phyloP scores from a whole-genome alignment of 2,329 filamentous ascomycete genomes.

The Scorias spongiosa region DNA sequence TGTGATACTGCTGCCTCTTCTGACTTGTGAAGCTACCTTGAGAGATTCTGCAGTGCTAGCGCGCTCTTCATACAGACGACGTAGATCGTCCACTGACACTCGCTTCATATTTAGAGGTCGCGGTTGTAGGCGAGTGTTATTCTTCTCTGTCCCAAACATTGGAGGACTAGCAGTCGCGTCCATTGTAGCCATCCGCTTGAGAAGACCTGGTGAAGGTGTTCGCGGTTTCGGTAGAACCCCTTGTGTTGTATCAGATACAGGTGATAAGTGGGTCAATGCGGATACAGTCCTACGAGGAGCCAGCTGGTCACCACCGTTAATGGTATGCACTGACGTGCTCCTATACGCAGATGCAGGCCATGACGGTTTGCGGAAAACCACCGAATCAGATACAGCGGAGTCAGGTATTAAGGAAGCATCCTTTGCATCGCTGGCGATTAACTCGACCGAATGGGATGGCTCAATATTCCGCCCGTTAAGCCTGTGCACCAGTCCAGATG shows the following conservation, averaged over 20 bases:
- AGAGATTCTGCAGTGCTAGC: conserved; percentile 21
- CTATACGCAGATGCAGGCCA: conserved; percentile 18
- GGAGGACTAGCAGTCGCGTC: conserved; percentile 14
- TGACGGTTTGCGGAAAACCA: conserved; percentile 17
- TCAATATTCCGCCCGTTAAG: not conserved
- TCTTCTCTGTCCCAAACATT: not conserved
- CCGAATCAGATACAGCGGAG: not conserved
- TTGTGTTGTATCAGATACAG: conserved; percentile 1
- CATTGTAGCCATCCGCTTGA: conserved; percentile 32
- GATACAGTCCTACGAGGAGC: not conserved
- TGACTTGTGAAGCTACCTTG: not conserved
- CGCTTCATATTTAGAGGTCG: conserved; percentile 28
- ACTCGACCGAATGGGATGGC: conserved; percentile 1
- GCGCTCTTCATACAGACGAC: conserved; percentile 33
- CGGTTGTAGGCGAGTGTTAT: conserved; percentile 8
- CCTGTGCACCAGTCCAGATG: conserved; percentile 1
- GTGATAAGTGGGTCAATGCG: not conserved
- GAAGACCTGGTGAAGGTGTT: conserved; percentile 26
- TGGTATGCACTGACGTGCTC: conserved; percentile 6
- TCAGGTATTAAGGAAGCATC: conserved; percentile 1
- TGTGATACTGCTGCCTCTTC: not conserved
- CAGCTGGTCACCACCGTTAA: conserved; percentile 1
- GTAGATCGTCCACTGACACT: conserved; percentile 31
- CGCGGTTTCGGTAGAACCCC: conserved; percentile 12
- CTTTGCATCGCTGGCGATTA: conserved; percentile 1